A percentile compares a stretch with the other conserved stretches of the same genome.
These are phyloP conservation scores for Farysia itapuensis DNA, from an alignment of 1,284 basidiomycete genomes.

Conservation along the genomic window DNA sequence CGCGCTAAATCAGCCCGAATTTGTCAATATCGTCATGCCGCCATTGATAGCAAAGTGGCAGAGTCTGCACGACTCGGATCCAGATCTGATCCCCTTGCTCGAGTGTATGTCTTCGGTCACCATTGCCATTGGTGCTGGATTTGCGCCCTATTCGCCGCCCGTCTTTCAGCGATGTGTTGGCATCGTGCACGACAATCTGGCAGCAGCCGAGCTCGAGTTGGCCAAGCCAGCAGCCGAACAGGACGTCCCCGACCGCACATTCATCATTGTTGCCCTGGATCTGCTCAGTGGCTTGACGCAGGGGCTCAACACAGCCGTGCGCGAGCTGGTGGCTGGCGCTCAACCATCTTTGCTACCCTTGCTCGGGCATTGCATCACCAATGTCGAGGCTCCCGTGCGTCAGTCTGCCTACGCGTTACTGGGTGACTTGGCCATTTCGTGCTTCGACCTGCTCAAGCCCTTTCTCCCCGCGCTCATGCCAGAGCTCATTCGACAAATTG, in stretches of 20 bases:
- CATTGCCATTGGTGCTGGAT: constrained; percentile 90
- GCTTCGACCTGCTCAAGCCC: constrained; percentile 80
- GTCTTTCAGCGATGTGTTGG: constrained; percentile 88
- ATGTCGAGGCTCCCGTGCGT: constrained; percentile 89
- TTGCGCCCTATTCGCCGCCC: constrained; percentile 82
- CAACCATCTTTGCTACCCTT: constrained; percentile 52
- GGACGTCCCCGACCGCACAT: constrained; percentile 54
- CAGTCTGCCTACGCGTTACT: constrained; percentile 96
- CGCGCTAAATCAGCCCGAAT: constrained; percentile 80
- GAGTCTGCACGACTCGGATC: constrained; percentile 83
- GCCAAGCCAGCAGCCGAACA: constrained; percentile 69
- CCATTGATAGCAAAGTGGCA: constrained; percentile 88
- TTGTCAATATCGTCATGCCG: constrained; percentile 94
- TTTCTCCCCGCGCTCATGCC: constrained; percentile 79
- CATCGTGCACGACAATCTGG: constrained; percentile 82
- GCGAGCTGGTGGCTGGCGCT: constrained; percentile 44
- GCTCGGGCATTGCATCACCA: constrained; percentile 62
- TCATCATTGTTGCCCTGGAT: constrained; percentile 91
- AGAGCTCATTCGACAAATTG: constrained; percentile 84
- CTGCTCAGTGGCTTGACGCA: constrained; percentile 93
- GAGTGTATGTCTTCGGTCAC: constrained; percentile 97
- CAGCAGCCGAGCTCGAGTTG: constrained; percentile 73
- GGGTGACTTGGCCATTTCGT: constrained; percentile 95
- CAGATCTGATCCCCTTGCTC: constrained; percentile 83
- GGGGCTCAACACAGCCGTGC: constrained; percentile 72